Percentiles rank a stretch among this genome's conserved stretches.
Evolutionary conservation across 352 stramenopile species (phyloP).

Genomic region (Pythium utonaiense): DNA sequence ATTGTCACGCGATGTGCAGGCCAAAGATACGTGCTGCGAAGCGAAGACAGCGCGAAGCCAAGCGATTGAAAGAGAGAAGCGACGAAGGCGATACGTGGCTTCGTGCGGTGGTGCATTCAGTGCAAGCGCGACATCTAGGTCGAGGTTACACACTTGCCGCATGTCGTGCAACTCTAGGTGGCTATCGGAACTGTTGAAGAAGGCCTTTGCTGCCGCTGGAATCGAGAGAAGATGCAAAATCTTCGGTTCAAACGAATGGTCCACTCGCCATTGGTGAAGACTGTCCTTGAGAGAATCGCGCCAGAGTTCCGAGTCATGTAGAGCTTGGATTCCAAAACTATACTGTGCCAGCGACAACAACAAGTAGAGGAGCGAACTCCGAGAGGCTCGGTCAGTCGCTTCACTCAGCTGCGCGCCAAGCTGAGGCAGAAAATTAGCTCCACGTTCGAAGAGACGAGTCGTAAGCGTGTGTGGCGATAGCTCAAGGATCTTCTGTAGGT

Average conservation of each 20-base stretch:
- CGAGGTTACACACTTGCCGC: neutral
- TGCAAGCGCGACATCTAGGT: constrained; percentile 7
- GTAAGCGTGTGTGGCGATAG: neutral
- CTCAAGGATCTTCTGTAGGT: neutral
- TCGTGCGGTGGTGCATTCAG: constrained; percentile 7
- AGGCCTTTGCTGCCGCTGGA: neutral
- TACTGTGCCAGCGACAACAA: neutral
- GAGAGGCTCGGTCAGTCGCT: neutral
- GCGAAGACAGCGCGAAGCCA: constrained; percentile 1
- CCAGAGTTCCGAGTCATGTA: constrained; percentile 1
- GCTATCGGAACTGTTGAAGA: neutral
- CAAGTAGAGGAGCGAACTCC: neutral
- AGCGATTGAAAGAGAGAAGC: neutral
- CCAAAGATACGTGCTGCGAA: neutral
- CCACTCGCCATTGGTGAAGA: neutral
- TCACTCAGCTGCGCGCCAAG: neutral
- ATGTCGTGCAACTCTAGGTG: neutral
- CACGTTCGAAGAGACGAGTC: neutral
- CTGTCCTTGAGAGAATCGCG: neutral
- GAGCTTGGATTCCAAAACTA: neutral
- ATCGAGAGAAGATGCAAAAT: neutral
- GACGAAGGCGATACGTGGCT: constrained; percentile 2
- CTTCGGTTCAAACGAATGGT: neutral
- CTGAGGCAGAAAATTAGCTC: neutral
- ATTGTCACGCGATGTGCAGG: neutral